These are phyloP conservation scores for Nicotiana rustica DNA, from an alignment of 305 asterid species.

Conservation along the genomic window DNA sequence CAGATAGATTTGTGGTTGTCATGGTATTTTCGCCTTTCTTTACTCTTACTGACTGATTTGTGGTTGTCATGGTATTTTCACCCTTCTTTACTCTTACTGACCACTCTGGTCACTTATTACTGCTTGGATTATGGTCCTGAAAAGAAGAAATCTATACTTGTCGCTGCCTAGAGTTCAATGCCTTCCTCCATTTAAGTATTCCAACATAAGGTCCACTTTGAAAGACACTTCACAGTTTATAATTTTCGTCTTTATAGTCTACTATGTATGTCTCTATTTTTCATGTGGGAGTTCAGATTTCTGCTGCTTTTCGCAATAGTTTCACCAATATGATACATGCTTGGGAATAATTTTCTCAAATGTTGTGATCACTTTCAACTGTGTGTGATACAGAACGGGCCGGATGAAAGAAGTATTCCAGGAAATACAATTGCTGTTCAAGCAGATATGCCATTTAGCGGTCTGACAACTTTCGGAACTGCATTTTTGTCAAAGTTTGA, in stretches of 20 bases:
- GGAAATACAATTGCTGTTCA: constrained; percentile 98
- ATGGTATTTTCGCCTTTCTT: constrained; percentile 59
- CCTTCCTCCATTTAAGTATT: neutral
- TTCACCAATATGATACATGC: constrained; percentile 1
- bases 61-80: constrained; percentile 82
- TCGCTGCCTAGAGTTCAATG: neutral
- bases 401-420: constrained; percentile 95
- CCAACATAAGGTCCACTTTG: neutral
- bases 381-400: constrained; percentile 71
- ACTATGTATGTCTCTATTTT: neutral
- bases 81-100: constrained; percentile 24
- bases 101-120: neutral
- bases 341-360: constrained; percentile 18
- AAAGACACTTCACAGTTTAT: neutral
- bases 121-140: neutral
- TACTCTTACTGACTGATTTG: constrained; percentile 58
- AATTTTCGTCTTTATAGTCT: neutral
- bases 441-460: constrained; percentile 97
- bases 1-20: constrained; percentile 98
- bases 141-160: neutral
- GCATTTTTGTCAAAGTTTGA: constrained; percentile 92
- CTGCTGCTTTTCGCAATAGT: neutral
- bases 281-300: neutral
- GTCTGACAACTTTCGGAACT: constrained; percentile 89
- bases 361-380: constrained; percentile 29